Percentiles rank a stretch among this genome's conserved stretches.
phyloP scores from a whole-genome alignment of 257 asterid species.

The Petunia axillaris region DNA sequence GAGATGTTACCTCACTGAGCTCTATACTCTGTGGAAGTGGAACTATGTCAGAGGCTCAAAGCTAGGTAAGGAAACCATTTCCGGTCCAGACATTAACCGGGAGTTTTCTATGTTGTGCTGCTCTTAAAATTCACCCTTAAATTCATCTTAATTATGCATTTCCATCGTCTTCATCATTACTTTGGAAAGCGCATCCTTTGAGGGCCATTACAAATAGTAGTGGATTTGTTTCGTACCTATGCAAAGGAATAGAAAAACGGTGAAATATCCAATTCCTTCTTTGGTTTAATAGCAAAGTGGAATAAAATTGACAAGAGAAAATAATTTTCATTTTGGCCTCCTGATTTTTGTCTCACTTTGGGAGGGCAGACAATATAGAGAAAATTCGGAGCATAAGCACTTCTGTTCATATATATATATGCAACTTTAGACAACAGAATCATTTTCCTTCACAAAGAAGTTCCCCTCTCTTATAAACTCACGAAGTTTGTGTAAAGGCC shows the following conservation, averaged over 20 bases:
- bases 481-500: not conserved
- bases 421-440: not conserved
- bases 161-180: not conserved
- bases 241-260: not conserved
- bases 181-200: not conserved
- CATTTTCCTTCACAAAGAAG: not conserved
- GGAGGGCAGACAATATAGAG: constrained; percentile 6
- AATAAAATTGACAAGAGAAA: not conserved
- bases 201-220: not conserved
- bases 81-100: not conserved
- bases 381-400: not conserved
- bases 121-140: not conserved
- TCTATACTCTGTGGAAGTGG: constrained; percentile 3
- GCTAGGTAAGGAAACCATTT: not conserved
- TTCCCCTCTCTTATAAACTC: constrained; percentile 7
- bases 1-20: not conserved
- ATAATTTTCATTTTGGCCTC: not conserved
- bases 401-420: not conserved
- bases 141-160: not conserved
- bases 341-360: not conserved
- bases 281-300: not conserved
- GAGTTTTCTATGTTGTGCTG: not conserved
- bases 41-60: not conserved
- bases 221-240: not conserved
- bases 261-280: not conserved